Percentiles rank a stretch among this genome's conserved stretches.
phyloP scores from a whole-genome alignment of 2,329 filamentous ascomycete genomes.

The Aureobasidium sp. region DNA sequence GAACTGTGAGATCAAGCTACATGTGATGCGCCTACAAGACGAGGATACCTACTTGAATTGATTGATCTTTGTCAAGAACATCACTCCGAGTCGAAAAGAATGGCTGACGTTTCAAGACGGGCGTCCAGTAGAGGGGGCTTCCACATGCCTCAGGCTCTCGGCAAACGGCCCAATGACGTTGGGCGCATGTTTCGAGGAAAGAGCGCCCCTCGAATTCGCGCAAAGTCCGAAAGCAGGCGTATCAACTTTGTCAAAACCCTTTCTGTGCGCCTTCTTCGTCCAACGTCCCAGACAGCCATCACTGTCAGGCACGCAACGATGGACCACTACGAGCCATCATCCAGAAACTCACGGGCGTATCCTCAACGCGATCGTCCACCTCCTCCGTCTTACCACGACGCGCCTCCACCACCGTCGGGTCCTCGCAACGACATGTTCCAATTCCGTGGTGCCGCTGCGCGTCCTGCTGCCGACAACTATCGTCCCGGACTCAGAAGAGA shows the following conservation, averaged over 20 bases:
- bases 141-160: background rate
- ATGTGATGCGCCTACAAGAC: background rate
- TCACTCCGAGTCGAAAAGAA: background rate
- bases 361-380: slow-evolving; percentile 13
- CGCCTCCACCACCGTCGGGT: slow-evolving; percentile 7
- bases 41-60: background rate
- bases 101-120: background rate
- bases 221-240: background rate
- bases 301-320: background rate
- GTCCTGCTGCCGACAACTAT: slow-evolving; percentile 9
- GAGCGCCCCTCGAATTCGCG: slow-evolving; percentile 8
- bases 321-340: slow-evolving; percentile 13
- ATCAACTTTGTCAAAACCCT: background rate
- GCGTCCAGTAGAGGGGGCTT: background rate
- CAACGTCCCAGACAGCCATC: background rate
- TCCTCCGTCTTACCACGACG: slow-evolving; percentile 9
- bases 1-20: background rate
- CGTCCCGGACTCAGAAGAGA: slow-evolving; percentile 4
- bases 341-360: background rate
- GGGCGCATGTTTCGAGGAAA: background rate
- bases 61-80: background rate
- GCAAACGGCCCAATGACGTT: slow-evolving; percentile 5
- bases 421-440: slow-evolving; percentile 16
- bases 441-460: slow-evolving; percentile 14
- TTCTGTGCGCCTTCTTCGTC: background rate